These are phyloP conservation scores for Lithohypha guttulata DNA, from an alignment of 2,329 filamentous ascomycete species.

Conservation along the genomic window DNA sequence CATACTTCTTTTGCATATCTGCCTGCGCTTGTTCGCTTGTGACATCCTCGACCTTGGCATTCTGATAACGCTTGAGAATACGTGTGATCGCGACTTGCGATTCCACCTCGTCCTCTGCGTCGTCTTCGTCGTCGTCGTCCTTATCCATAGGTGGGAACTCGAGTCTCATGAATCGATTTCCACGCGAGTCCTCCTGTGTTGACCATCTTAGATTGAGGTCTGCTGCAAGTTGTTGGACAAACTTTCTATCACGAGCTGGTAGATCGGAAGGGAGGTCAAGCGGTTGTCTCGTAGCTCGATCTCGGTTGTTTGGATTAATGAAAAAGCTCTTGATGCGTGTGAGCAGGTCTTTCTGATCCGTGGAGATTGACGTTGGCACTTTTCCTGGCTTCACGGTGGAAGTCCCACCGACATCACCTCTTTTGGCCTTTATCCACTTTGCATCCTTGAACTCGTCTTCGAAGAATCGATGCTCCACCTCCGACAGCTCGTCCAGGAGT, in stretches of 20 bases:
- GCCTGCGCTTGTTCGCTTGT: conserved; percentile 68
- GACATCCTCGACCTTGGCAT: conserved; percentile 71
- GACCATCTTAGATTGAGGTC: conserved; percentile 56
- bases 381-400: conserved; percentile 49
- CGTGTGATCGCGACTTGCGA: conserved; percentile 71
- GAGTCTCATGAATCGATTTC: conserved; percentile 55
- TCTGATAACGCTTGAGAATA: conserved; percentile 83
- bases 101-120: conserved; percentile 71
- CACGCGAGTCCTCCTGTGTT: conserved; percentile 52
- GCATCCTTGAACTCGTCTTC: conserved; percentile 81
- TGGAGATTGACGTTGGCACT: conserved; percentile 59
- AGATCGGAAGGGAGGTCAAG: conserved; percentile 65
- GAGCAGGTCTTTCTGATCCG: conserved; percentile 72
- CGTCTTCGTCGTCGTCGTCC: conserved; percentile 54
- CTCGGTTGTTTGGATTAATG: conserved; percentile 50
- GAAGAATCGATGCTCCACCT: conserved; percentile 86
- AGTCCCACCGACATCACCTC: conserved; percentile 56
- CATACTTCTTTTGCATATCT: conserved; percentile 73
- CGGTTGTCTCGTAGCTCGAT: conserved; percentile 36
- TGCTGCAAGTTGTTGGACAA: conserved; percentile 75
- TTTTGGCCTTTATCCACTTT: conserved; percentile 84
- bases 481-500: conserved; percentile 71
- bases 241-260: conserved; percentile 79
- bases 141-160: conserved; percentile 41
- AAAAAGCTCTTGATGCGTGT: conserved; percentile 73